phyloP scores from a whole-genome alignment of 148 eudicot species.

The Hydrangea macrophylla region DNA sequence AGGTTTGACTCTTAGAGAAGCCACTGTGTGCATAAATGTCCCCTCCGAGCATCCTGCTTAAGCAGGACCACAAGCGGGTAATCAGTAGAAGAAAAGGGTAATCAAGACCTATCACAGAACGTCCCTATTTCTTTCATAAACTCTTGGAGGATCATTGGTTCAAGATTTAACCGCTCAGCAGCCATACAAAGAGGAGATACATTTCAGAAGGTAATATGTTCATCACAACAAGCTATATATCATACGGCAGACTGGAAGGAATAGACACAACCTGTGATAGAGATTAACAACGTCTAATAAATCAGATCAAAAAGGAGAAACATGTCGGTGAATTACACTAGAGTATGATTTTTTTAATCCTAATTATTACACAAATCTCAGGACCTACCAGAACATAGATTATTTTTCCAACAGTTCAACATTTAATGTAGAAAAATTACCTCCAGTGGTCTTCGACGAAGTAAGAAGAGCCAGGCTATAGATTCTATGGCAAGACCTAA shows the following conservation, averaged over 20 bases:
- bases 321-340: neutral
- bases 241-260: neutral
- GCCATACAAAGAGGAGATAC: neutral
- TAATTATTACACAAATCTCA: neutral
- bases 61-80: too few species aligned
- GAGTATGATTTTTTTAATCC: neutral
- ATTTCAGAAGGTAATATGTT: too few species aligned
- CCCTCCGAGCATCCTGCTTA: too few species aligned
- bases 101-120: neutral
- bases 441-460: constrained; percentile 83
- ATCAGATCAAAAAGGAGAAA: neutral
- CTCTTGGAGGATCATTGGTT: neutral
- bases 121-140: neutral
- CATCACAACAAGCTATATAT: too few species aligned
- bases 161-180: neutral
- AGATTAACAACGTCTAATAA: neutral
- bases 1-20: too few species aligned
- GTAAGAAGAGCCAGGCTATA: constrained; percentile 96
- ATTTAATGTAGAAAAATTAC: constrained; percentile 28
- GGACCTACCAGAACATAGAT: neutral
- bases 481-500: constrained; percentile 87
- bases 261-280: neutral
- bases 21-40: too few species aligned
- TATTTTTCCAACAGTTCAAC: neutral
- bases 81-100: neutral